Evolutionary conservation across 768 basidiomycete species (phyloP), one percentile per base, ranked within the genome.

Genomic region (Suillus bovinus): DNA sequence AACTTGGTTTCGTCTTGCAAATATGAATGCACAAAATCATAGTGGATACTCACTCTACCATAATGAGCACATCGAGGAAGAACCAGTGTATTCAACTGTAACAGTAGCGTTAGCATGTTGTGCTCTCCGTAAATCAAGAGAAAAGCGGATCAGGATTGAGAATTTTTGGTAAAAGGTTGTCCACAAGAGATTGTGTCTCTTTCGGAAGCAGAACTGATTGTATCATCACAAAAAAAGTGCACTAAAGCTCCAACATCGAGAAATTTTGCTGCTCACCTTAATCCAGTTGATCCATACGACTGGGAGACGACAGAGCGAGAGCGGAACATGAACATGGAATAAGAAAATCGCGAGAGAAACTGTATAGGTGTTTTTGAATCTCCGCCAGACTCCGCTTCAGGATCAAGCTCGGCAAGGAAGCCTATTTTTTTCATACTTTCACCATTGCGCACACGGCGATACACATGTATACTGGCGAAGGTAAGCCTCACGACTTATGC

Each of bases 171-270:
- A 76, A 68, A 62, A 72, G 71, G 75, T 77, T 87, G 80, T 89
- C 88, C 88, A 88, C 88, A 84, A 89, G 88, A 86, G 82, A 83
- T 84, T 78, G 76, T 80, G 82, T 78, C 80, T 87, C 82, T 64
- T 89, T 89, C 88, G 88, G 88, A 89, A 90, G 88, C 88, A 90
- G 88, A 90, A 90, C 87, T 88, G 87, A 87, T 77, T 76, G 72
- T 67, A 76, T 83, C 86, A 86, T 83, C 83, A 80, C 66, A 69
- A 52, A 50, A 34, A 73, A 63, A 7, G 38, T 14, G 39, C 11
- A 5, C 10, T 1, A 20, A 7, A 29, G 17, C 55, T 29, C 55
- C 17, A 6, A 3, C 17, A 60, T 36, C 44, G 8, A 62, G 7
- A 9, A 31, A n/a, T 50, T 34, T 54, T 54, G 17, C 16, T 24